Base-by-base conservation (phyloP, 129 eudicot genomes). In the Dittrichia graveolens region DNA sequence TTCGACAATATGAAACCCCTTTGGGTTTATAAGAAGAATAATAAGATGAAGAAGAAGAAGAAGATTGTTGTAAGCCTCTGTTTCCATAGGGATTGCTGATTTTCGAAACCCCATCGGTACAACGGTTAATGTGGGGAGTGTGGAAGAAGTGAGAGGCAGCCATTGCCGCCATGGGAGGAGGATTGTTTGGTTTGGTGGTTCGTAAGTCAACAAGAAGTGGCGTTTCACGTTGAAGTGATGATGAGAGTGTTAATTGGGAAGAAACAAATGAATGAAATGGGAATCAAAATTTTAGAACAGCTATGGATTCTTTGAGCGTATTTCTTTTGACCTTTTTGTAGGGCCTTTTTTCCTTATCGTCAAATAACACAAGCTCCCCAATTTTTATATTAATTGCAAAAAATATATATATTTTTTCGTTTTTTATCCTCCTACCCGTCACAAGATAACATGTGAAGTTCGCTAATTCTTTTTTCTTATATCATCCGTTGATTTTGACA, bases 101-200 rank as follows among this genome's bases (percentile, higher is more conserved):
- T 19, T 75, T 82, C 64, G 73, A 24, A 50, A 65, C 61, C 7
- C 64, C 46, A 37, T 47, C 59, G 75, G 18, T 67, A 59, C 84
- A 74, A 46, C 18, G 24, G 79, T 70, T 74, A 46, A 76, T 46
- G 40, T 79, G 85, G 69, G 69, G 79, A 54, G 65, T 66, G 77
- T 78, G 79, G 61, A 87, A 80, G 65, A 80, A 81, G 64, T 88
- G 82, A 50, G 86, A 59, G 41, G 95, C 85, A 69, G 95, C 92
- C 95, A 91, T 88, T 61, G 83, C 54, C 71, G 79, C 61, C 82
- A 71, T 78, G 44, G n/a, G 65, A 13, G 7, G 55, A 19, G 16
- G 64, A 75, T 48, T 24, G 7, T 43, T 60, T 42, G 47, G 31
- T 24, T 24, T 24, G 56, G 66, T 71, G 41, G 41, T 49, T 65